Conservation (phyloP, 768 basidiomycete species). For the Ephemerocybe angulata region DNA sequence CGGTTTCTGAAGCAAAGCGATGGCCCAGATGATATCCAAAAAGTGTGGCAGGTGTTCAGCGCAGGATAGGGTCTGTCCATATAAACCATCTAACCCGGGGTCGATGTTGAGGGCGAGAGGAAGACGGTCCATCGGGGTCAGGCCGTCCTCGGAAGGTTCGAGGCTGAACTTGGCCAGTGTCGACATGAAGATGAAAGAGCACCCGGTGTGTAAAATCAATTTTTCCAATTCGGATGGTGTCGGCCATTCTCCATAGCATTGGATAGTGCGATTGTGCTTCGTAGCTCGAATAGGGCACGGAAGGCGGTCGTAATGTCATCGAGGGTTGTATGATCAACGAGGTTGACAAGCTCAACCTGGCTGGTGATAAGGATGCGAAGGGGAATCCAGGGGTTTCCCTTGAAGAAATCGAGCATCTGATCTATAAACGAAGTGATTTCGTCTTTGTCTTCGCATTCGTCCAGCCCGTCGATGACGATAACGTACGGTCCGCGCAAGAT, state of each 20-base stretch:
- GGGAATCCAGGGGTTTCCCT: not conserved
- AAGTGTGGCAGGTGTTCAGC: not conserved
- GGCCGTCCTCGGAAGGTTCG: not conserved
- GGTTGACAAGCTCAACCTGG: not conserved
- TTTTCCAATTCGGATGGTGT: not conserved
- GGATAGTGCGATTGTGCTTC: not conserved
- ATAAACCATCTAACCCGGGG: not conserved
- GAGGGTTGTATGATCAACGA: not conserved
- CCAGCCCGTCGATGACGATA: constrained; percentile 5
- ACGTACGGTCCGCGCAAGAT: not conserved
- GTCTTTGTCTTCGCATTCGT: constrained; percentile 5
- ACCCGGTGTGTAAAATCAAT: not conserved
- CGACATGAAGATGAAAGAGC: not conserved
- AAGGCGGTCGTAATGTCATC: not conserved
- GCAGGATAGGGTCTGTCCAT: not conserved
- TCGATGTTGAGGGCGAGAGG: not conserved
- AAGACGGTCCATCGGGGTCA: not conserved
- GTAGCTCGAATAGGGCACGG: not conserved
- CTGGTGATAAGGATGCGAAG: not conserved
- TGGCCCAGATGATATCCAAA: not conserved
- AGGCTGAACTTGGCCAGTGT: not conserved
- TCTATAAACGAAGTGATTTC: not conserved
- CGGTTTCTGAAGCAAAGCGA: no score
- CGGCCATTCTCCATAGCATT: not conserved
- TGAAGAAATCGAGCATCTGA: not conserved